These are phyloP conservation scores for Camelina laxa DNA, from an alignment of 345 rosid species.

Conservation along the genomic window DNA sequence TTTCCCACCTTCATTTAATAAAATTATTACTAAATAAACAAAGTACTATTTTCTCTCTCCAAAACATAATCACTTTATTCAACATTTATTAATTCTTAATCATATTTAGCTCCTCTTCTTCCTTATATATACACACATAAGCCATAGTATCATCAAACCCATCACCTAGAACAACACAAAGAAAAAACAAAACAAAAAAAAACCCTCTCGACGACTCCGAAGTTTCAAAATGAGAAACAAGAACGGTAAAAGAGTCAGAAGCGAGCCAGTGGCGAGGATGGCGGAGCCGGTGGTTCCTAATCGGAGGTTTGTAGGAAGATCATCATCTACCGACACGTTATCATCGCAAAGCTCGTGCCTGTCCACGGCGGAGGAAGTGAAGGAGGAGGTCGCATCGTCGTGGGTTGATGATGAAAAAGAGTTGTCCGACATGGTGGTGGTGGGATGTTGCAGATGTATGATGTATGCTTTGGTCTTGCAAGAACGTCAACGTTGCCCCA, in stretches of 20 bases:
- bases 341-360: conserved; percentile 32
- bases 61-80: conserved; percentile 18
- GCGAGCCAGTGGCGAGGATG: neutral
- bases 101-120: conserved; percentile 10
- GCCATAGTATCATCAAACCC: conserved; percentile 20
- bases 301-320: conserved; percentile 15
- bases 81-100: conserved; percentile 17
- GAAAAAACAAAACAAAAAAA: neutral
- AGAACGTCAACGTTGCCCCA: conserved; percentile 28
- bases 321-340: conserved; percentile 19
- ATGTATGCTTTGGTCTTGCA: conserved; percentile 26
- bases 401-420: conserved; percentile 29
- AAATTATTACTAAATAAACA: conserved; percentile 1
- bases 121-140: conserved; percentile 26
- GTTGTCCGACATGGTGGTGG: conserved; percentile 13
- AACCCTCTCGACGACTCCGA: conserved; percentile 20
- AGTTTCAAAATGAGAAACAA: conserved; percentile 35
- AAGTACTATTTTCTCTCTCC: conserved; percentile 22
- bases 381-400: conserved; percentile 44
- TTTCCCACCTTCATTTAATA: conserved; percentile 6
- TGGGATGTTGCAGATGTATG: conserved; percentile 30
- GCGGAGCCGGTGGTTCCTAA: conserved; percentile 7
- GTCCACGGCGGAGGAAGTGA: conserved; percentile 36
- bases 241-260: conserved; percentile 26
- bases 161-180: conserved; percentile 31